These are phyloP conservation scores for Achaetomium macrosporum DNA, from an alignment of 2,329 filamentous ascomycete species.

Conservation along the genomic window DNA sequence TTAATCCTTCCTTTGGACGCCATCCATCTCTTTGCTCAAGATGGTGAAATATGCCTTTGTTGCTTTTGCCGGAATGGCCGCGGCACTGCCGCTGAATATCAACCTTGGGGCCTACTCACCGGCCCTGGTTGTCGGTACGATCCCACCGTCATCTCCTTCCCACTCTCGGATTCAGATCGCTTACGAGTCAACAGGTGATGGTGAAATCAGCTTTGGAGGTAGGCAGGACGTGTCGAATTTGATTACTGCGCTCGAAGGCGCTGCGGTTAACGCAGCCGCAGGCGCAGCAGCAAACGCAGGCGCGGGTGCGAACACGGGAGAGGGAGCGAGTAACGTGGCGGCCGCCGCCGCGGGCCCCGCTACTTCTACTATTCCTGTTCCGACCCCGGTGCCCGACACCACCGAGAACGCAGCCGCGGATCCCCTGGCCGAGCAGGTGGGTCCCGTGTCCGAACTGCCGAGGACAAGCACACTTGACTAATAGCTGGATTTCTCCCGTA, in stretches of 20 bases:
- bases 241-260: constrained; percentile 43
- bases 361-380: background rate
- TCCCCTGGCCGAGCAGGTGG: constrained; percentile 33
- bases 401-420: constrained; percentile 26
- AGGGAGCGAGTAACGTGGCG: constrained; percentile 8
- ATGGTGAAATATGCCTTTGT: constrained; percentile 36
- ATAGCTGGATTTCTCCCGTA: background rate
- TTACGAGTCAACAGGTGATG: constrained; percentile 32
- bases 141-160: background rate
- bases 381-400: constrained; percentile 18
- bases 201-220: constrained; percentile 44
- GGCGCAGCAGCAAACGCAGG: constrained; percentile 24
- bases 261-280: constrained; percentile 37
- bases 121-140: constrained; percentile 35
- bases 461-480: background rate
- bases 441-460: constrained; percentile 4
- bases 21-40: constrained; percentile 20
- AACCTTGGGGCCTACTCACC: constrained; percentile 42
- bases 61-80: constrained; percentile 33
- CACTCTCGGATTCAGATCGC: background rate
- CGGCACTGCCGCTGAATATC: constrained; percentile 37
- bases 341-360: background rate
- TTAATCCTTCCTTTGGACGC: constrained; percentile 7
- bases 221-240: constrained; percentile 40
- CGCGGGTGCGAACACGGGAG: constrained; percentile 20